phyloP scores from a whole-genome alignment of 805 yeast species.

The Zygoascus tannicola region DNA sequence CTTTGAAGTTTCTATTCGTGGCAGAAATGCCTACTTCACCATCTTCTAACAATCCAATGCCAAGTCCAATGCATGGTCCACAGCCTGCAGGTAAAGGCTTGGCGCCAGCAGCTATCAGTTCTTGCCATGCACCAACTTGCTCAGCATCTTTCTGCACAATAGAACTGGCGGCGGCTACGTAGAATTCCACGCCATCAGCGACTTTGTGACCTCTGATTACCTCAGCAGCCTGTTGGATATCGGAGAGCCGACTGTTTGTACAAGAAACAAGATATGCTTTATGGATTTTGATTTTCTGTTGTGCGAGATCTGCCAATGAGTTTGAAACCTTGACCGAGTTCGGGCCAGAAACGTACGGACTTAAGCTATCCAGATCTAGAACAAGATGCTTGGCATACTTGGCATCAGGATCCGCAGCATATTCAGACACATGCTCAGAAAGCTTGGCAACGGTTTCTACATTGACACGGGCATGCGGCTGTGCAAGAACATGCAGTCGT shows the following conservation, averaged over 20 bases:
- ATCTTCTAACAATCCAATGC: constrained; percentile 83
- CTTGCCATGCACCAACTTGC: constrained; percentile 85
- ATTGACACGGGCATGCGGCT: constrained; percentile 79
- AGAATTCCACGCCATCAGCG: constrained; percentile 86
- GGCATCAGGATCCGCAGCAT: constrained; percentile 63
- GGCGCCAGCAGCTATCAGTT: constrained; percentile 85
- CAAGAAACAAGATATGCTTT: constrained; percentile 98
- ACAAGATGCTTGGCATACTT: constrained; percentile 79
- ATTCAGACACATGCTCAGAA: constrained; percentile 24
- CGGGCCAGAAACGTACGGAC: constrained; percentile 93
- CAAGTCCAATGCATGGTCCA: constrained; percentile 98
- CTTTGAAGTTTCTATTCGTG: constrained; percentile 96
- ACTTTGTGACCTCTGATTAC: constrained; percentile 74
- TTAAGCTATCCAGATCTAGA: constrained; percentile 67
- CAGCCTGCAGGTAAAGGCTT: constrained; percentile 96
- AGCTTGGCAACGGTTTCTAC: constrained; percentile 46
- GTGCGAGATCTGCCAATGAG: constrained; percentile 64
- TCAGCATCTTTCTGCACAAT: constrained; percentile 91
- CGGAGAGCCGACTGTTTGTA: constrained; percentile 89
- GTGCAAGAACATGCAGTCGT: constrained; percentile 48
- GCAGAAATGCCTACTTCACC: constrained; percentile 99
- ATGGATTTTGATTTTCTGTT: constrained; percentile 65
- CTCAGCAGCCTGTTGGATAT: constrained; percentile 89
- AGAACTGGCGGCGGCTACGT: constrained; percentile 95
- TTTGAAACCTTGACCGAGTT: constrained; percentile 90